Percentiles rank a stretch among this genome's conserved stretches.
Conservation (phyloP, 176 grass and related monocot genomes). For the Tillandsia leiboldiana region DNA sequence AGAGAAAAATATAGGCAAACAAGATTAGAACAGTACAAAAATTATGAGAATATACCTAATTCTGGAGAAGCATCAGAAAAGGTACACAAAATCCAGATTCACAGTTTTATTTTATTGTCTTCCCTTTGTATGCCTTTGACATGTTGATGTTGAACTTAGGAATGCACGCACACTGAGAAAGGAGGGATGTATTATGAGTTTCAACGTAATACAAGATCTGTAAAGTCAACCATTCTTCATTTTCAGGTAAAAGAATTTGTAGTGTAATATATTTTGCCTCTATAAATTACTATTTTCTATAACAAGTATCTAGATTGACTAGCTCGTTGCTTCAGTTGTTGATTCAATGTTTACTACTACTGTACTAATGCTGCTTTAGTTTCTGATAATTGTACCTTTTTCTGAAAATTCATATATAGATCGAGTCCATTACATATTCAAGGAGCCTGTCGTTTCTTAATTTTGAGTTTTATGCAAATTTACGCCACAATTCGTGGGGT, state of each 20-base stretch:
- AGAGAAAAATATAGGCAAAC: conserved; percentile 39
- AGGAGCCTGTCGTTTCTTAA: no score
- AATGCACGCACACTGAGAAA: conserved; percentile 43
- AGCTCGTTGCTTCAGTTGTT: no score
- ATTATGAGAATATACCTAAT: conserved; percentile 76
- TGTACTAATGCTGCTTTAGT: no score
- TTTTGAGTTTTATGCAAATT: no score
- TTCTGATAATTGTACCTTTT: no score
- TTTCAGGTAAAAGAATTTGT: conserved; percentile 52
- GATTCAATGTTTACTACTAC: no score
- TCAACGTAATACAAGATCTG: conserved; percentile 52
- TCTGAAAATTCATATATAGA: no score
- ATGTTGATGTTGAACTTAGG: conserved; percentile 28
- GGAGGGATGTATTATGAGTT: conserved; percentile 66
- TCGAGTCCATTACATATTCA: no score
- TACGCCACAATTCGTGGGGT: no score
- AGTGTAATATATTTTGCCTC: background rate
- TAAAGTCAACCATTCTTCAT: conserved; percentile 74
- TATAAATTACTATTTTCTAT: no score
- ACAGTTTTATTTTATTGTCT: background rate
- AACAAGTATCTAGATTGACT: no score
- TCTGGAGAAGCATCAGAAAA: conserved; percentile 54
- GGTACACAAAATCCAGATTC: conserved; percentile 30
- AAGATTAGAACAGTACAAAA: conserved; percentile 46
- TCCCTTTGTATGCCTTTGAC: background rate